Conservation (phyloP, 1,139 yeast species). For the Hyphopichia fennica region DNA sequence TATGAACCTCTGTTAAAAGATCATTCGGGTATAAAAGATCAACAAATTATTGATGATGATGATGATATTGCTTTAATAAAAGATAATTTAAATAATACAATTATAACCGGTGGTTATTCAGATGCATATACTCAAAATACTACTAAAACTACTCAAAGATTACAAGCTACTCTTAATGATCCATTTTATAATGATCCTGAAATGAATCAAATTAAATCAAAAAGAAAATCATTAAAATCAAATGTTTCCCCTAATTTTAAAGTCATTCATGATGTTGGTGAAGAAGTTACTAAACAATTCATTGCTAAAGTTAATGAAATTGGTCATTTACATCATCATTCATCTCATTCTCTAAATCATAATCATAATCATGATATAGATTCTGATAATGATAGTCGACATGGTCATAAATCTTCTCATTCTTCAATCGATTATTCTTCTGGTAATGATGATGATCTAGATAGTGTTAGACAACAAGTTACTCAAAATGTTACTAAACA, state of each 20-base stretch:
- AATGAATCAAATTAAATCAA: background rate
- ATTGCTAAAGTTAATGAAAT: constrained; percentile 23
- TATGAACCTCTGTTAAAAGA: constrained; percentile 3
- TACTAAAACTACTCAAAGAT: background rate
- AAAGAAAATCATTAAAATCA: background rate
- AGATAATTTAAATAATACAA: constrained; percentile 4
- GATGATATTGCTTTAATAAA: constrained; percentile 1
- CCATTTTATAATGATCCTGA: constrained; percentile 2
- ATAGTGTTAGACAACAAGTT: constrained; percentile 21
- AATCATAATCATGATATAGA: background rate
- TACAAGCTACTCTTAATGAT: background rate
- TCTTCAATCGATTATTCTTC: constrained; percentile 8
- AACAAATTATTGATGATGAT: background rate
- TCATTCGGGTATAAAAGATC: background rate
- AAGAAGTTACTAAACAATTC: constrained; percentile 23
- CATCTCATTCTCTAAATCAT: background rate
- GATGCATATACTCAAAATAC: constrained; percentile 4
- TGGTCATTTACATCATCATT: constrained; percentile 9
- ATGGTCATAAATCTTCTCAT: constrained; percentile 12
- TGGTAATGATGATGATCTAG: constrained; percentile 13
- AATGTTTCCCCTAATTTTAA: constrained; percentile 13
- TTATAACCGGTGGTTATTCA: constrained; percentile 4
- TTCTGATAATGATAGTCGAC: background rate
- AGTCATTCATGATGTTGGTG: constrained; percentile 23
- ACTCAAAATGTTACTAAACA: constrained; percentile 21